Base-by-base conservation (phyloP, 140 eudicot species). In the Oenanthe javanica region DNA sequence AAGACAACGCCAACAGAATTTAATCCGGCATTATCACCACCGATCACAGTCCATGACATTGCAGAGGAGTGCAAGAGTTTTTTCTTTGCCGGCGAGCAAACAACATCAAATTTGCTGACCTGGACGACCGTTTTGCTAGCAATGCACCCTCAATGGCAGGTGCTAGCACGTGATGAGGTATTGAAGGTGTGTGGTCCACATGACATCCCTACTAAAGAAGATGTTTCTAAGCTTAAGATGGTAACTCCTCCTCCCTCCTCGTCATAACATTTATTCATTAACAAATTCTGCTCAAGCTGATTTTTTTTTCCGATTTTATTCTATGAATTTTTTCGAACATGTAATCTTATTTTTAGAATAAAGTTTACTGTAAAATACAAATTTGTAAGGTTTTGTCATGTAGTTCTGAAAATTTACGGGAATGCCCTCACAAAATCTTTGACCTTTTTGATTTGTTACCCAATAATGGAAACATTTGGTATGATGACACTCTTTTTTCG, bases 91-190 rank as follows among this genome's bases (percentile, higher is more conserved):
- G 91, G 91, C 11, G 83, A 86, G 43, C 86, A 88, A 48, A 88
- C 91, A 48, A 88, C 91, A 40, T 81, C 91, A 31, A 85, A 86
- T 52, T 72, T 88, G 84, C 72, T 88, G 81, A 86, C 84, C 77
- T 88, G 91, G 91, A 81, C 86, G 48, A 86, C 86, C 59, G 76
- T 88, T 57, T 71, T 88, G 27, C 83, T 88, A 45, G 89, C 91
- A 72, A 88, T 88, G 91, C 91, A 88, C 84, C 91, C 91, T 11
- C 80, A 88, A 47, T 88, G 91, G 91, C 91, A 88, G 89, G 89
- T 81, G 31, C 81, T 81, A 78, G 91, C 91, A 88, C 91, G 91
- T 86, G 91, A 88, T 52, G 91, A 88, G 82, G 91, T 88, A 38
- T 36, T 88, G n/a, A 81, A 80, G 77, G 91, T 86, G 57, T 88